Evolutionary conservation across 2,329 filamentous ascomycete genomes (phyloP).

Genomic region (Malbranchea zuffiana): DNA sequence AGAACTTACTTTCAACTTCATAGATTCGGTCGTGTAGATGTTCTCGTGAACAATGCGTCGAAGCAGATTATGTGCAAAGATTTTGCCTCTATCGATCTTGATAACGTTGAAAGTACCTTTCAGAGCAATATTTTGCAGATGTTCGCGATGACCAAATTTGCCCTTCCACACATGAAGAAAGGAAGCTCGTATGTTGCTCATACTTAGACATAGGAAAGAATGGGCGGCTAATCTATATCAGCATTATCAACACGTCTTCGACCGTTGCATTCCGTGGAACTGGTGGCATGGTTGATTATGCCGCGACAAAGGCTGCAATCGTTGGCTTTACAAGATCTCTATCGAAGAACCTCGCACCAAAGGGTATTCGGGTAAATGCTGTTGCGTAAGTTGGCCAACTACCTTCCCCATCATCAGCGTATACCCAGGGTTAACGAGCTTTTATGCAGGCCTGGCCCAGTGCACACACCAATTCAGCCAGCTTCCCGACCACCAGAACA

Average conservation of each 20-base stretch:
- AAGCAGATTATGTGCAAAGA: conserved; percentile 46
- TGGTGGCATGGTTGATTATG: conserved; percentile 43
- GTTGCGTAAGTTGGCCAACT: conserved; percentile 27
- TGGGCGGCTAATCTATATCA: conserved; percentile 15
- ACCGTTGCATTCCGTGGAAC: conserved; percentile 46
- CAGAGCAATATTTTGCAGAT: conserved; percentile 47
- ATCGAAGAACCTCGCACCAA: conserved; percentile 43
- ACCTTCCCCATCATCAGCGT: background rate
- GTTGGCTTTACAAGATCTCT: conserved; percentile 45
- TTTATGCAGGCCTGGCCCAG: conserved; percentile 21
- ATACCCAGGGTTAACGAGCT: background rate
- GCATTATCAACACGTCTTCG: conserved; percentile 49
- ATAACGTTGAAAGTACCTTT: conserved; percentile 47
- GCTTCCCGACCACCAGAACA: conserved; percentile 26
- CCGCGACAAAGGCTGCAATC: conserved; percentile 49
- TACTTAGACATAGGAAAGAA: background rate
- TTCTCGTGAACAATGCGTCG: conserved; percentile 50
- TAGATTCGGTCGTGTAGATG: conserved; percentile 35
- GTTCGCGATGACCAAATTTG: conserved; percentile 50
- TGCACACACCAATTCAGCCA: conserved; percentile 28
- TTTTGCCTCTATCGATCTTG: conserved; percentile 44
- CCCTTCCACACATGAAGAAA: conserved; percentile 45
- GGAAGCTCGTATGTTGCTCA: conserved; percentile 34
- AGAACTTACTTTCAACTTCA: background rate
- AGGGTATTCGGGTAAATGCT: conserved; percentile 47